Percentiles rank a stretch among this genome's conserved stretches.
phyloP scores from a whole-genome alignment of 2,329 filamentous ascomycete species.

The Lojkania enalia region DNA sequence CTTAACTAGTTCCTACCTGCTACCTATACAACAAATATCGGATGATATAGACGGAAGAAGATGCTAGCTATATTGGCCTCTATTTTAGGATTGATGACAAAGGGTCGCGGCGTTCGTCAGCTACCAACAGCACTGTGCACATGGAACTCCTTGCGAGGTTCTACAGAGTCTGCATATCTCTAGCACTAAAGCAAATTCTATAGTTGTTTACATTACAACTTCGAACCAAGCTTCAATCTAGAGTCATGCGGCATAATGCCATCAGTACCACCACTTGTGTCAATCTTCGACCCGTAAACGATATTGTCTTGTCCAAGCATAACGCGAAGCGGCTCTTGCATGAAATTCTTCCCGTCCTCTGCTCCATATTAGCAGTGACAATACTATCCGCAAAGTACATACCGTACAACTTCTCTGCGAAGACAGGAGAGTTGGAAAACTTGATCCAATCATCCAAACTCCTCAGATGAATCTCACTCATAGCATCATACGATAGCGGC shows the following conservation, averaged over 20 bases:
- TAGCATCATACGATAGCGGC: constrained; percentile 15
- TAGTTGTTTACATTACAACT: too few relatives aligned
- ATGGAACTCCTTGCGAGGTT: too few relatives aligned
- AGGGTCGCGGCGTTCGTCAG: too few relatives aligned
- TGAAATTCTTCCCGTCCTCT: constrained; percentile 20
- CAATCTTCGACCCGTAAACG: constrained; percentile 7
- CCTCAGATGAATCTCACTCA: constrained; percentile 23
- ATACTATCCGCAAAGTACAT: too few relatives aligned
- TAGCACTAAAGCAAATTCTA: too few relatives aligned
- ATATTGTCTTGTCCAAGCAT: constrained; percentile 19
- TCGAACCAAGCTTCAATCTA: constrained; percentile 16
- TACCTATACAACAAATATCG: too few relatives aligned
- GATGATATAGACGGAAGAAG: too few relatives aligned
- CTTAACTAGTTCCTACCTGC: too few relatives aligned
- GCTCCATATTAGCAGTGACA: neutral
- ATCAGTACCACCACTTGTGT: constrained; percentile 11
- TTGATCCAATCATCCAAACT: constrained; percentile 19
- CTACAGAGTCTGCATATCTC: too few relatives aligned
- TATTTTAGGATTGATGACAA: too few relatives aligned
- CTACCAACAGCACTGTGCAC: too few relatives aligned
- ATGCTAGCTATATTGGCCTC: too few relatives aligned
- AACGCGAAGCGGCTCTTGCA: constrained; percentile 15
- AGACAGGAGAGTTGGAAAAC: constrained; percentile 14
- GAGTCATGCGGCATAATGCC: constrained; percentile 12
- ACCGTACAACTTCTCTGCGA: constrained; percentile 14